phyloP scores from a whole-genome alignment of 768 basidiomycete species.

The Phanerodontia chrysosporium region DNA sequence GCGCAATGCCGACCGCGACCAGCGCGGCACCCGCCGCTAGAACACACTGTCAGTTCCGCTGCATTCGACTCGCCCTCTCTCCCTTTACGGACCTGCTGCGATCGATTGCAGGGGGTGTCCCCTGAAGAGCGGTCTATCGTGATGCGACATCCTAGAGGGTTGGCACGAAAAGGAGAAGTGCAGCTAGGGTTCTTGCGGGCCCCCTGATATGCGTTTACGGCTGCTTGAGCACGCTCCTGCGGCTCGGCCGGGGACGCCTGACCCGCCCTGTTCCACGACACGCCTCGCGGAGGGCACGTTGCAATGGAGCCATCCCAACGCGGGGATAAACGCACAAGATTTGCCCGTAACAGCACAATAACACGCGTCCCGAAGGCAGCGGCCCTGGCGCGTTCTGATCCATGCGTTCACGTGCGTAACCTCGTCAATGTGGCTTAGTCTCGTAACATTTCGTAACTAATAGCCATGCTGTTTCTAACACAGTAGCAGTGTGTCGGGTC shows the following conservation, averaged over 20 bases:
- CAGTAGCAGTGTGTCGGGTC: background rate
- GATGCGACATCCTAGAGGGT: background rate
- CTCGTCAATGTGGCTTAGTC: background rate
- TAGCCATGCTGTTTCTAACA: background rate
- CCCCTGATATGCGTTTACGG: background rate
- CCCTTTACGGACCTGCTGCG: constrained; percentile 3
- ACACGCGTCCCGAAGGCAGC: background rate
- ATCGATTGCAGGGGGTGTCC: constrained; percentile 9
- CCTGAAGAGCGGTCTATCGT: constrained; percentile 10
- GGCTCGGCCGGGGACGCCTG: background rate
- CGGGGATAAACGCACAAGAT: background rate
- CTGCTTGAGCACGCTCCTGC: background rate
- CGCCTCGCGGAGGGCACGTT: background rate
- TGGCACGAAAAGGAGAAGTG: background rate
- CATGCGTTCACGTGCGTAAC: constrained; percentile 3
- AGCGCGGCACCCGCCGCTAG: constrained; percentile 6
- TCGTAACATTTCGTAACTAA: background rate
- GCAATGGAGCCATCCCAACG: background rate
- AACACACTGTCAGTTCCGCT: background rate
- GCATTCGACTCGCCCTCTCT: background rate
- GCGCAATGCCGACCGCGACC: background rate
- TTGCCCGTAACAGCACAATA: background rate
- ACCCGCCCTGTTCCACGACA: background rate
- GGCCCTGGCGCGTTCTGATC: background rate
- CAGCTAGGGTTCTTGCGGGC: background rate